Conservation (phyloP, 2,329 filamentous ascomycete genomes). For the Raffaelea deltoideospora region DNA sequence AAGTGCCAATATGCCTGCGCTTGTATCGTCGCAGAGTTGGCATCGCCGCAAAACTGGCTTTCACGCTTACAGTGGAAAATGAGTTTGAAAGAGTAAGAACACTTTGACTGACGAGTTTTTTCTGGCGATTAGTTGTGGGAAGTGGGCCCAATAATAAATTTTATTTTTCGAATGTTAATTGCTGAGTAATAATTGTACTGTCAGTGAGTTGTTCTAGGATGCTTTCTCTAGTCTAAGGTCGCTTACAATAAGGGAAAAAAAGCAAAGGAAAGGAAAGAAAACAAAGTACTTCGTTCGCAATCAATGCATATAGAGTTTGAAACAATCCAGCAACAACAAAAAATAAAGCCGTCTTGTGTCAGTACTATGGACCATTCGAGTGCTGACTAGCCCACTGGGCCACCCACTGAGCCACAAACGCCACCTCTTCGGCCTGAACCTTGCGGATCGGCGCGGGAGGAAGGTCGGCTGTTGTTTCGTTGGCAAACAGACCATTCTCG, state of each 20-base stretch:
- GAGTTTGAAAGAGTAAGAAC: too few relatives aligned
- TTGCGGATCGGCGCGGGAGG: constrained; percentile 6
- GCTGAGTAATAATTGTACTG: too few relatives aligned
- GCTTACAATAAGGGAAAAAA: too few relatives aligned
- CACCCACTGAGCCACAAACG: constrained; percentile 10
- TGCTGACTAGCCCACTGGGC: constrained; percentile 4
- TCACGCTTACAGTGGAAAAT: too few relatives aligned
- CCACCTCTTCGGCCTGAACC: constrained; percentile 8
- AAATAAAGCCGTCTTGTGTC: too few relatives aligned
- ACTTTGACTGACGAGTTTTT: too few relatives aligned
- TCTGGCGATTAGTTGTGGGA: neutral
- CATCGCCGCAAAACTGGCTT: too few relatives aligned
- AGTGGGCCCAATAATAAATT: neutral
- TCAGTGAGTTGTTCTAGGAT: too few relatives aligned
- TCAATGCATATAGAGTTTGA: too few relatives aligned
- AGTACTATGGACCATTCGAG: neutral
- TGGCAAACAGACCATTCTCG: constrained; percentile 50
- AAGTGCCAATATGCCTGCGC: too few relatives aligned
- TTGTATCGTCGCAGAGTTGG: too few relatives aligned
- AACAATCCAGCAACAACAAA: too few relatives aligned
- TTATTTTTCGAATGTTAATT: neutral
- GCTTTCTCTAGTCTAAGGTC: neutral
- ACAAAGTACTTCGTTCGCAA: neutral
- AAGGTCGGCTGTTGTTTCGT: constrained; percentile 31
- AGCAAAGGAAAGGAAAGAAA: neutral